A percentile compares a stretch with the other conserved stretches of the same genome.
These are phyloP conservation scores for Hypoxylon sp. DNA, from an alignment of 2,329 filamentous ascomycete genomes.

Conservation along the genomic window DNA sequence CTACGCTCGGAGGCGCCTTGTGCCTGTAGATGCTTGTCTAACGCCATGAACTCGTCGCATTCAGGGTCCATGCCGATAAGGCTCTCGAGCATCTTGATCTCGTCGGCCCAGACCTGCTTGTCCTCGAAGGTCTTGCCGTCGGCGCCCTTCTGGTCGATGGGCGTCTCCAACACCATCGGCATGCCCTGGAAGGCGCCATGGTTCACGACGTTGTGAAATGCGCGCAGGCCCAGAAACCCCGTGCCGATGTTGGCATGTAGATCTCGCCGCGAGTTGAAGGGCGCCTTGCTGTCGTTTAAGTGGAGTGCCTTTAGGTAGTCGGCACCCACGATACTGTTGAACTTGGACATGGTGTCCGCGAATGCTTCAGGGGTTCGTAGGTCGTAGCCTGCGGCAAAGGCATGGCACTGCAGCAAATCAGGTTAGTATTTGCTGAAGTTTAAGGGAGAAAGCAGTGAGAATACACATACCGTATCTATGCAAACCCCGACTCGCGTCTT, in stretches of 20 bases:
- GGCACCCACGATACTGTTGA: constrained; percentile 81
- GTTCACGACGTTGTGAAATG: constrained; percentile 94
- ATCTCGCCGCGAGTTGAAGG: constrained; percentile 83
- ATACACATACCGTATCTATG: constrained; percentile 74
- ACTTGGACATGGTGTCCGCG: constrained; percentile 76
- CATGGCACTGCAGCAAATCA: constrained; percentile 72
- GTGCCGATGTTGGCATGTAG: constrained; percentile 97
- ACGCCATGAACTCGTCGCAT: constrained; percentile 74
- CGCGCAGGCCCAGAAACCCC: constrained; percentile 88
- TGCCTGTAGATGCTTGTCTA: constrained; percentile 74
- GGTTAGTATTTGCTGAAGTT: constrained; percentile 3
- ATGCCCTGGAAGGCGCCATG: constrained; percentile 78
- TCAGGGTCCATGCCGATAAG: constrained; percentile 86
- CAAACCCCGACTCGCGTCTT: constrained; percentile 91
- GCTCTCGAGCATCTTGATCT: constrained; percentile 94
- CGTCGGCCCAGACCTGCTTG: constrained; percentile 85
- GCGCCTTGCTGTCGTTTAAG: constrained; percentile 95
- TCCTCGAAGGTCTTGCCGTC: constrained; percentile 79
- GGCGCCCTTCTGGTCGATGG: constrained; percentile 77
- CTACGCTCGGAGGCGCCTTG: constrained; percentile 77
- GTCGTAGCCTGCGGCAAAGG: constrained; percentile 95
- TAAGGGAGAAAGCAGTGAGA: neutral
- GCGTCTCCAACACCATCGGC: constrained; percentile 97
- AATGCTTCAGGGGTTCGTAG: constrained; percentile 81
- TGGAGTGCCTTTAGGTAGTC: constrained; percentile 88